These are phyloP conservation scores for Wickerhamomyces kurtzmanii DNA, from an alignment of 805 yeast genomes.

Conservation along the genomic window DNA sequence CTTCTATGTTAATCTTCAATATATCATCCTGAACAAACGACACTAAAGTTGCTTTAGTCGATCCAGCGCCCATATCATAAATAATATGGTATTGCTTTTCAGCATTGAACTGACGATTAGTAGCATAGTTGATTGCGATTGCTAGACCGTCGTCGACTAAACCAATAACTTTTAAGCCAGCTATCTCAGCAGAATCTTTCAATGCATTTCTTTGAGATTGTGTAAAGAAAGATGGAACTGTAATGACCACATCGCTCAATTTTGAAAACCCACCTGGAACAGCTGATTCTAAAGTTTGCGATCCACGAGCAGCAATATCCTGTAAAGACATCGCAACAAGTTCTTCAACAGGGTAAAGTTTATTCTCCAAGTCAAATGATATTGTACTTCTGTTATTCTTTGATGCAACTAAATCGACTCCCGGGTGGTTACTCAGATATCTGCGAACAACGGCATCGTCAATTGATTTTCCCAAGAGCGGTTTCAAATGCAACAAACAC, in stretches of 20 bases:
- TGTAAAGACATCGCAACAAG: conserved; percentile 72
- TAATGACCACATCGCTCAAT: conserved; percentile 58
- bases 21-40: conserved; percentile 40
- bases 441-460: conserved; percentile 34
- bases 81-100: conserved; percentile 55
- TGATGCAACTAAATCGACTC: conserved; percentile 34
- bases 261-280: conserved; percentile 36
- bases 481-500: conserved; percentile 59
- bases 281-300: conserved; percentile 43
- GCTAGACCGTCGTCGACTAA: conserved; percentile 90
- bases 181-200: conserved; percentile 60
- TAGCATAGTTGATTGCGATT: conserved; percentile 73
- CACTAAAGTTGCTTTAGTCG: conserved; percentile 80
- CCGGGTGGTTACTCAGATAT: conserved; percentile 52
- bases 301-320: conserved; percentile 58
- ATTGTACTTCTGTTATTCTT: conserved; percentile 41
- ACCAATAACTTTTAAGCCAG: conserved; percentile 54
- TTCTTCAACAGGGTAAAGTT: conserved; percentile 61
- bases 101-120: conserved; percentile 35
- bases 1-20: conserved; percentile 50
- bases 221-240: conserved; percentile 67
- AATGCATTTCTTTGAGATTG: conserved; percentile 62
- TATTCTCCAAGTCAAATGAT: conserved; percentile 41
- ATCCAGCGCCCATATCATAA: conserved; percentile 90
- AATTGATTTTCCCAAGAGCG: conserved; percentile 56